These are phyloP conservation scores for Backusella morwellensis DNA, from an alignment of 192 early-diverging fungal genomes.

Conservation along the genomic window DNA sequence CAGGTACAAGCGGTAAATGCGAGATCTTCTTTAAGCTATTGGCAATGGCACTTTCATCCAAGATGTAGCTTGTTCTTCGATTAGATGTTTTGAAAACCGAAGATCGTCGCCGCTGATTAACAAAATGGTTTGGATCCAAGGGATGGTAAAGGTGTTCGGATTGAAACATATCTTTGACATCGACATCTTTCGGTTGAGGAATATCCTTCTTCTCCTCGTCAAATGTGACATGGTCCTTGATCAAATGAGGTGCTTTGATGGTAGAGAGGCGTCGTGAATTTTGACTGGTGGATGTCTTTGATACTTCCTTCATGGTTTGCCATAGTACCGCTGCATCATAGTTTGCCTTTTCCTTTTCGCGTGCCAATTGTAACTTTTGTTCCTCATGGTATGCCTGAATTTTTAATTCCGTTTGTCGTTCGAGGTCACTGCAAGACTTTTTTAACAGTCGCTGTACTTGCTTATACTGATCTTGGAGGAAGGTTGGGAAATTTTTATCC, in stretches of 20 bases:
- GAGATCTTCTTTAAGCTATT: neutral
- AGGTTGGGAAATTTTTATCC: neutral
- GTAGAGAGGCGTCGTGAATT: neutral
- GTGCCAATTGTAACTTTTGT: neutral
- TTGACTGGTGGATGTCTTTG: neutral
- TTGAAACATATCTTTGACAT: neutral
- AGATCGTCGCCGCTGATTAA: neutral
- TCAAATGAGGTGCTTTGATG: neutral
- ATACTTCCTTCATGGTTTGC: slow-evolving; percentile 14
- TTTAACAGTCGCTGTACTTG: neutral
- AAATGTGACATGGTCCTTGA: neutral
- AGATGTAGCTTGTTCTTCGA: neutral
- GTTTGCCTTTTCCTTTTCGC: slow-evolving; percentile 4
- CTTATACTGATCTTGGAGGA: neutral
- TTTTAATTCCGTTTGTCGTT: slow-evolving; percentile 6
- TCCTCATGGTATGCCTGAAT: slow-evolving; percentile 16
- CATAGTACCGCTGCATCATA: slow-evolving; percentile 9
- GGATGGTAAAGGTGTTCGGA: neutral
- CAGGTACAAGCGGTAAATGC: neutral
- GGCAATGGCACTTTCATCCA: slow-evolving; percentile 4
- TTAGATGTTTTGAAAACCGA: slow-evolving; percentile 1
- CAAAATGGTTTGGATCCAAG: neutral
- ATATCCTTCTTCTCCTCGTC: neutral
- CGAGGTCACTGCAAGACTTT: neutral
- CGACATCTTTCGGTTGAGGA: neutral